Base-by-base conservation (phyloP, 2,329 filamentous ascomycete species). In the Lasiodiplodia theobromae region DNA sequence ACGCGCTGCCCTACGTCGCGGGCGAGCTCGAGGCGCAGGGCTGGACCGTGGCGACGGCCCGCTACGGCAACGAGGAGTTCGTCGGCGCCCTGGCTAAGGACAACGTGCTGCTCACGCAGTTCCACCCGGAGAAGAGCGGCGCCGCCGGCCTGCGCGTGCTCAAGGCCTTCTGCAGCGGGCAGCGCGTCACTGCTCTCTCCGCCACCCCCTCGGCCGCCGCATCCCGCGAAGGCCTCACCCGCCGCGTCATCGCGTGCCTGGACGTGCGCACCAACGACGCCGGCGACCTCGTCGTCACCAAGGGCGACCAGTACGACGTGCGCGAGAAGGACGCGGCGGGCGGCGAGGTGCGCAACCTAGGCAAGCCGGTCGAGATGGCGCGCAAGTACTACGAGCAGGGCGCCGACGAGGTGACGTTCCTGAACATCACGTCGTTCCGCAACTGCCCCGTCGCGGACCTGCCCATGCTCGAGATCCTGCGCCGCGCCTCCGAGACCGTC, bases 221-320 rank as follows among this genome's bases (percentile, higher is more conserved):
- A 1, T 75, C 77, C 38, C 77, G 76, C 68, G 89, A 94, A 72
- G 94, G 94, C 21, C 85, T 99, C 63, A 99, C 96, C n/a, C 87
- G 94, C 69, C 89, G 96, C 72, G 89, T 99, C 63, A 98, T 99
- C 77, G 96, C 96, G 34, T 99, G 96, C 77, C 89, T 99, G 34
- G 96, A 99, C 77, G 96, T 99, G 63, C 91, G 96, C 53, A 89
- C 94, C 66, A 99, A 99, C 79, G 96, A 99, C 79, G 86, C 91
- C 70, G 96, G 96, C 40, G 96, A 99, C 80, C 86, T 99, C 11
- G 96, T 99, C 0, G 96, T 99, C 47, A 99, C 96, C 16, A 99
- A 99, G 81, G 96, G 96, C 68, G 96, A 99, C 81, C 95, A 98
- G 80, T 99, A 99, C 82, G 96, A 99, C 76, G 96, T 99, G 7